These are phyloP conservation scores for Verticillium klebahnii DNA, from an alignment of 2,329 filamentous ascomycete species.

Conservation along the genomic window DNA sequence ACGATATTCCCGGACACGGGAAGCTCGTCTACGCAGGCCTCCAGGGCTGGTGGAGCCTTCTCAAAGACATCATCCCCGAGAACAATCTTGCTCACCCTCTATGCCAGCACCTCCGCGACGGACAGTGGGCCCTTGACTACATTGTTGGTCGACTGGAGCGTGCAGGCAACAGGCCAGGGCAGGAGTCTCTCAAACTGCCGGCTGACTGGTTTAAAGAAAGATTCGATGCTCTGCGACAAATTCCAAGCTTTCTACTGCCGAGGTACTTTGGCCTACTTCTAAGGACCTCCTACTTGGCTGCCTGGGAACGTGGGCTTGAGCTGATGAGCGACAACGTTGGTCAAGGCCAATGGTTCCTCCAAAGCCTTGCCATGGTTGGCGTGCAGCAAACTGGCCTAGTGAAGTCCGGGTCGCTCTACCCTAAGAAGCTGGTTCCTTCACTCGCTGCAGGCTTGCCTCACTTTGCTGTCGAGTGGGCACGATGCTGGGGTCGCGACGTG, in stretches of 20 bases:
- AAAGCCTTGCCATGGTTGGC: conserved; percentile 85
- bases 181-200: conserved; percentile 58
- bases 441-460: conserved; percentile 91
- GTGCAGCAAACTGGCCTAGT: conserved; percentile 86
- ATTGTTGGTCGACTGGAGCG: conserved; percentile 73
- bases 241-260: conserved; percentile 86
- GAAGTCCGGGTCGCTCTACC: conserved; percentile 87
- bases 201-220: conserved; percentile 77
- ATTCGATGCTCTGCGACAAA: conserved; percentile 77
- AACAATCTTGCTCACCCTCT: conserved; percentile 92
- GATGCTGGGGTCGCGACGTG: conserved; percentile 95
- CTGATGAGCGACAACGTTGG: conserved; percentile 75
- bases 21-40: conserved; percentile 89
- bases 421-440: conserved; percentile 76
- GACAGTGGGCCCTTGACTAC: conserved; percentile 90
- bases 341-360: conserved; percentile 82
- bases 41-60: conserved; percentile 97
- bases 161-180: conserved; percentile 59
- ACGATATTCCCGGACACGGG: conserved; percentile 79
- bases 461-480: conserved; percentile 88
- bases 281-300: conserved; percentile 81
- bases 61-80: conserved; percentile 77
- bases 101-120: conserved; percentile 86
- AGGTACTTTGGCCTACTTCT: conserved; percentile 90
- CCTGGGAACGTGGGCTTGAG: conserved; percentile 71